These are phyloP conservation scores for Mycena chlorophos DNA, from an alignment of 768 basidiomycete species.

Conservation along the genomic window DNA sequence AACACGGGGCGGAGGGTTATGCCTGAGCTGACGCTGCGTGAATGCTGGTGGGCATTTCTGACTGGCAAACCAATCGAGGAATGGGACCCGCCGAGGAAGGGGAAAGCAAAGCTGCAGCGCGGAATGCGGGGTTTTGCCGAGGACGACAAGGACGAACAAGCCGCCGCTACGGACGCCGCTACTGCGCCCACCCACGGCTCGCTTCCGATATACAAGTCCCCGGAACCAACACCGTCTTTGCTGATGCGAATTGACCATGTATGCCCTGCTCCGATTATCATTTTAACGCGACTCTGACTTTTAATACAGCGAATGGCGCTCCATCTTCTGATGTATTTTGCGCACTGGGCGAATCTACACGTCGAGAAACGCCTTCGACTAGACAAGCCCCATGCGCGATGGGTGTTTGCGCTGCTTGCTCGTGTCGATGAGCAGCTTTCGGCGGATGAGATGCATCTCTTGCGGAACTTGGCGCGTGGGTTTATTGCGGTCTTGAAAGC, in stretches of 20 bases:
- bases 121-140: slow-evolving; percentile 43
- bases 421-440: slow-evolving; percentile 68
- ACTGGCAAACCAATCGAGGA: slow-evolving; percentile 65
- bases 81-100: slow-evolving; percentile 59
- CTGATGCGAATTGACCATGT: slow-evolving; percentile 70
- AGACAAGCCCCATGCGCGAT: slow-evolving; percentile 62
- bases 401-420: slow-evolving; percentile 76
- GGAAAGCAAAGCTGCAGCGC: slow-evolving; percentile 32
- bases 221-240: slow-evolving; percentile 60
- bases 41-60: slow-evolving; percentile 79
- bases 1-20: slow-evolving; percentile 40
- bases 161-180: slow-evolving; percentile 2
- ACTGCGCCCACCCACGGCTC: slow-evolving; percentile 1
- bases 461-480: slow-evolving; percentile 75
- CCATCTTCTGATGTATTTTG: slow-evolving; percentile 82
- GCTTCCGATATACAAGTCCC: slow-evolving; percentile 32
- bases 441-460: slow-evolving; percentile 73
- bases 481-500: slow-evolving; percentile 55
- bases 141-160: slow-evolving; percentile 20
- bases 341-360: slow-evolving; percentile 73
- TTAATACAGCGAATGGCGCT: slow-evolving; percentile 62
- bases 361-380: slow-evolving; percentile 48
- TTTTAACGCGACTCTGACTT: slow-evolving; percentile 14
- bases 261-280: slow-evolving; percentile 24
- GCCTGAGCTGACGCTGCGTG: slow-evolving; percentile 72